phyloP scores from a whole-genome alignment of 108 stramenopile genomes.

The Nitzschia palea region DNA sequence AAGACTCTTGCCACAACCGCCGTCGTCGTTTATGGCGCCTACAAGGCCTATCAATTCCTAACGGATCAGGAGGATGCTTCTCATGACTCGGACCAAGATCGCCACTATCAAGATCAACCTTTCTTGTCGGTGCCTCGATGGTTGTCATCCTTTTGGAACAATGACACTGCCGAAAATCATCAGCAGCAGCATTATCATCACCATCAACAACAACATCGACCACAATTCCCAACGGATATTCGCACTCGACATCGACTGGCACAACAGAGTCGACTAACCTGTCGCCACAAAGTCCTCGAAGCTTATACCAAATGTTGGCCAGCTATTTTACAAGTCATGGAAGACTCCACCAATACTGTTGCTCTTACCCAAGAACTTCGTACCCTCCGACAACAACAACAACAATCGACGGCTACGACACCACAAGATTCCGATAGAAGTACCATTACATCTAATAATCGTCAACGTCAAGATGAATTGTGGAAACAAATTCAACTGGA shows the following conservation, averaged over 20 bases:
- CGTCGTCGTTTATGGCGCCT: constrained; percentile 4
- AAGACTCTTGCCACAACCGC: constrained; percentile 6
- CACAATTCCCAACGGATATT: not conserved
- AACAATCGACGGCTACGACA: not conserved
- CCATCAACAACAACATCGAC: not conserved
- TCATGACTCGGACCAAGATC: no score
- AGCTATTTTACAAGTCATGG: constrained; percentile 14
- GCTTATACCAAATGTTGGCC: constrained; percentile 27
- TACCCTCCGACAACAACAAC: not conserved
- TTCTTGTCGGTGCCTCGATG: no score
- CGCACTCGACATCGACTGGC: constrained; percentile 9
- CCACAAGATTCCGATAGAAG: not conserved
- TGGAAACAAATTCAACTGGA: constrained; percentile 25
- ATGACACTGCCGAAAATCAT: no score
- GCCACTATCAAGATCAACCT: no score
- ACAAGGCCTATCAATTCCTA: not conserved
- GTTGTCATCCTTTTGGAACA: not conserved
- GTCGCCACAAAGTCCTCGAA: constrained; percentile 6
- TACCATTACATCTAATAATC: not conserved
- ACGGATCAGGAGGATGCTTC: no score
- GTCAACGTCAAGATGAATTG: constrained; percentile 19
- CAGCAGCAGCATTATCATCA: not conserved
- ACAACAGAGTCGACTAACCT: constrained; percentile 11
- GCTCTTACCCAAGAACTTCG: constrained; percentile 17
- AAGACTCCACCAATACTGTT: constrained; percentile 12